Percentiles rank a stretch among this genome's conserved stretches.
These are phyloP conservation scores for Cladophialophora psammophila DNA, from an alignment of 2,329 filamentous ascomycete species.

Conservation along the genomic window DNA sequence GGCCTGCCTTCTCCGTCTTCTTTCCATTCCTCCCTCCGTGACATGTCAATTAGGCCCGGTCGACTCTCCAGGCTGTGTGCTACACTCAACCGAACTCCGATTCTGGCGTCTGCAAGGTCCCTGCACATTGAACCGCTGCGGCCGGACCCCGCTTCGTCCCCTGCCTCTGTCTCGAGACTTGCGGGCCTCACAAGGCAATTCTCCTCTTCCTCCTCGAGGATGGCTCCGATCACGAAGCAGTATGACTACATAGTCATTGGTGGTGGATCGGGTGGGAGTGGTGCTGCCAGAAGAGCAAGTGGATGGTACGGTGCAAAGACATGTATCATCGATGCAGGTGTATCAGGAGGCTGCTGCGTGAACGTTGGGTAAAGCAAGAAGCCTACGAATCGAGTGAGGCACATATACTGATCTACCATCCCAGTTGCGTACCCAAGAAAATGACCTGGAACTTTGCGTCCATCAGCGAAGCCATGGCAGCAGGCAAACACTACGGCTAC, in stretches of 20 bases:
- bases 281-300: conserved; percentile 57
- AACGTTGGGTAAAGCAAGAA: conserved; percentile 57
- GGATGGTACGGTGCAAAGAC: conserved; percentile 62
- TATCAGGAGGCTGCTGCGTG: conserved; percentile 59
- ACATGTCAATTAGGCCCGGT: conserved; percentile 36
- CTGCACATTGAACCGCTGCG: conserved; percentile 2
- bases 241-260: conserved; percentile 65
- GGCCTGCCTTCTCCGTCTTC: conserved; percentile 8
- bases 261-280: conserved; percentile 61
- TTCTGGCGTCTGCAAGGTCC: conserved; percentile 25
- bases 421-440: conserved; percentile 61
- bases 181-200: conserved; percentile 53
- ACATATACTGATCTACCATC: conserved; percentile 14
- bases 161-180: conserved; percentile 46
- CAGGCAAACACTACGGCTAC: conserved; percentile 58
- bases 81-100: conserved; percentile 14
- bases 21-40: conserved; percentile 21
- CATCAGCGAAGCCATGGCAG: conserved; percentile 56
- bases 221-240: conserved; percentile 57
- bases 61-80: conserved; percentile 29
- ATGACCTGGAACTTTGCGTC: conserved; percentile 62
- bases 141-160: conserved; percentile 18
- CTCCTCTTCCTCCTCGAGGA: conserved; percentile 46
- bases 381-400: conserved; percentile 6
- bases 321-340: conserved; percentile 58